Evolutionary conservation across 1,284 basidiomycete species (phyloP).

Genomic region (Somion occarium): DNA sequence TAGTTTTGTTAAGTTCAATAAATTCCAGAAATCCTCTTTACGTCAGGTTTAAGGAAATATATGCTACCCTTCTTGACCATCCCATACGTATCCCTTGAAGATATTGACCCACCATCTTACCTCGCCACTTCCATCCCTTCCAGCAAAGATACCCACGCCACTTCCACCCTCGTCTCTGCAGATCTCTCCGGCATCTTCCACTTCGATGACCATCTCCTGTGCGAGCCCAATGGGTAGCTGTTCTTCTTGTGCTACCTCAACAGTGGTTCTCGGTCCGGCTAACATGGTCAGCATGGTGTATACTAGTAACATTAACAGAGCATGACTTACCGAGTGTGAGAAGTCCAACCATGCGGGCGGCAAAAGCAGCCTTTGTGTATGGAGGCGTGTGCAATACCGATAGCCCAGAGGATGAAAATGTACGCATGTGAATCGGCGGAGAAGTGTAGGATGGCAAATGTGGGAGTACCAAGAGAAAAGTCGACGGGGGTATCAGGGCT

Average conservation of each 20-base stretch:
- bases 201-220: conserved; percentile 68
- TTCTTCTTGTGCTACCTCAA: conserved; percentile 68
- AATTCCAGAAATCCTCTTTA: no score
- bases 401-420: conserved; percentile 66
- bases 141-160: conserved; percentile 34
- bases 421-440: conserved; percentile 66
- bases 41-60: no score
- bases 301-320: not conserved
- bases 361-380: conserved; percentile 64
- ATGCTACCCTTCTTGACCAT: no score
- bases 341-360: conserved; percentile 54
- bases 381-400: conserved; percentile 82
- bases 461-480: conserved; percentile 71
- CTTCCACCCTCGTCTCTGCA: conserved; percentile 67
- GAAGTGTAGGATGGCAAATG: conserved; percentile 64
- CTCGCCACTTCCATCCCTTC: conserved; percentile 38
- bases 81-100: conserved; percentile 65
- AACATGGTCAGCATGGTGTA: not conserved
- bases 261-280: conserved; percentile 40
- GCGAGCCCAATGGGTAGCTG: conserved; percentile 66
- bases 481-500: conserved; percentile 88
- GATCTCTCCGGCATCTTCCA: conserved; percentile 63
- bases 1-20: no score
- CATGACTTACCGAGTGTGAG: conserved; percentile 38
- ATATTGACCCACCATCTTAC: conserved; percentile 67